A percentile compares a stretch with the other conserved stretches of the same genome.
Evolutionary conservation across 768 basidiomycete genomes (phyloP).

Genomic region (Mycena vulgaris): DNA sequence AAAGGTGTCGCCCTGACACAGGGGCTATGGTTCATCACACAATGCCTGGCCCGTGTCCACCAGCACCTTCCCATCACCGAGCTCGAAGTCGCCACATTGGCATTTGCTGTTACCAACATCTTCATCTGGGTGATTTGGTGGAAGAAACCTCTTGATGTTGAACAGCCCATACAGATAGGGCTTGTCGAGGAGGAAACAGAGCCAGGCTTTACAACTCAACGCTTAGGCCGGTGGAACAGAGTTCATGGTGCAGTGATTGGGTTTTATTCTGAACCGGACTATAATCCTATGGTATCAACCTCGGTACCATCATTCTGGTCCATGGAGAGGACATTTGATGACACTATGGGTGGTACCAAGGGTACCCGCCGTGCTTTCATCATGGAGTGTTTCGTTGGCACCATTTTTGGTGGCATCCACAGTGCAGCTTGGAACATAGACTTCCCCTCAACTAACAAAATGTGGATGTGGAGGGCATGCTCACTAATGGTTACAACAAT

Average conservation of each 20-base stretch:
- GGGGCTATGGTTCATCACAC: constrained; percentile 52
- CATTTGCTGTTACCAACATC: constrained; percentile 49
- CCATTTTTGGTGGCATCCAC: constrained; percentile 46
- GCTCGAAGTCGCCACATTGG: constrained; percentile 55
- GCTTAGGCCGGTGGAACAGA: neutral
- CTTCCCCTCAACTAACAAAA: constrained; percentile 39
- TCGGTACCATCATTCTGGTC: constrained; percentile 3
- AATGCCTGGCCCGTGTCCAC: constrained; percentile 45
- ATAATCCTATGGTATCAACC: neutral
- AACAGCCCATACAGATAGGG: too few species aligned
- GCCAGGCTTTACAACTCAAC: too few species aligned
- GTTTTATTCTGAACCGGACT: neutral
- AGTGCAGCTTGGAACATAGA: constrained; percentile 43
- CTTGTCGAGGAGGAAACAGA: constrained; percentile 24
- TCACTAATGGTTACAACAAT: constrained; percentile 28
- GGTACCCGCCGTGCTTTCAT: neutral
- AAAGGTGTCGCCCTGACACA: constrained; percentile 54
- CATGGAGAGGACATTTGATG: neutral
- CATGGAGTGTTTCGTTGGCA: constrained; percentile 13
- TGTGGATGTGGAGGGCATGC: constrained; percentile 40
- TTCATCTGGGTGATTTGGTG: constrained; percentile 54
- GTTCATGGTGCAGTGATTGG: neutral
- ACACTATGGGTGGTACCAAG: too few species aligned
- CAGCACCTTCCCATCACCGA: constrained; percentile 49
- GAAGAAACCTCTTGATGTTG: constrained; percentile 57